Conservation (phyloP, 2,329 filamentous ascomycete genomes). For the Alternaria novae-zelandiae region DNA sequence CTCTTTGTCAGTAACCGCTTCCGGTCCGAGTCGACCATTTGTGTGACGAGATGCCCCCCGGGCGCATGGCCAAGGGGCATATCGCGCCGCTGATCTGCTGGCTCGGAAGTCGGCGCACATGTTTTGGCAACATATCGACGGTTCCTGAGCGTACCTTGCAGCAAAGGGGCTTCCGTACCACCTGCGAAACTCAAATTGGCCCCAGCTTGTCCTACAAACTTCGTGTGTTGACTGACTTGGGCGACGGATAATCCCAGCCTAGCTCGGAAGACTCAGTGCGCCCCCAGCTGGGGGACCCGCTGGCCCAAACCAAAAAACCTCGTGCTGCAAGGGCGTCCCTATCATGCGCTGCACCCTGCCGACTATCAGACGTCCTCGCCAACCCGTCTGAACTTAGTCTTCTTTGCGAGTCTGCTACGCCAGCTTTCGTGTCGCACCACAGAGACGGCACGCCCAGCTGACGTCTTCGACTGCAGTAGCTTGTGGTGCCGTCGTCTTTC, state of each 20-base stretch:
- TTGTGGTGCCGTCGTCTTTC: conserved; percentile 27
- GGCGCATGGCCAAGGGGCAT: conserved; percentile 40
- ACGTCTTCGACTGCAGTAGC: conserved; percentile 38
- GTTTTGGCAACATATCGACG: conserved; percentile 10
- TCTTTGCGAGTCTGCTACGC: background rate
- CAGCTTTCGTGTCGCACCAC: conserved; percentile 30
- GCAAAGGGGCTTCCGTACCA: conserved; percentile 36
- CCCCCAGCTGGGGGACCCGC: conserved; percentile 6
- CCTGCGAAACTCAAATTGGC: conserved; percentile 35
- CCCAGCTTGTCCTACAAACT: conserved; percentile 30
- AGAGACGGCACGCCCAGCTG: conserved; percentile 24
- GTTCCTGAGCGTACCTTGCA: conserved; percentile 46
- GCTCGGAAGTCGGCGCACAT: conserved; percentile 34
- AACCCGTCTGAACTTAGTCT: background rate
- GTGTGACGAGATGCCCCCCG: conserved; percentile 34
- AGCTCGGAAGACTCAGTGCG: conserved; percentile 9
- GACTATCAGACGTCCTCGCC: background rate
- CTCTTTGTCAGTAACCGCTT: conserved; percentile 26
- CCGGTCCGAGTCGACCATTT: conserved; percentile 23
- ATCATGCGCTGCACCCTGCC: conserved; percentile 3
- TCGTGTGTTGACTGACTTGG: conserved; percentile 27
- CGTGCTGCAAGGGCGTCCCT: conserved; percentile 12
- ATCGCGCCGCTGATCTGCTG: conserved; percentile 33
- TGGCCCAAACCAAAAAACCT: conserved; percentile 5
- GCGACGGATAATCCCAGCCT: conserved; percentile 24